Evolutionary conservation across 2,329 filamentous ascomycete species (phyloP), one percentile per base, ranked within the genome.

Genomic region (Epichloe glyceriae): DNA sequence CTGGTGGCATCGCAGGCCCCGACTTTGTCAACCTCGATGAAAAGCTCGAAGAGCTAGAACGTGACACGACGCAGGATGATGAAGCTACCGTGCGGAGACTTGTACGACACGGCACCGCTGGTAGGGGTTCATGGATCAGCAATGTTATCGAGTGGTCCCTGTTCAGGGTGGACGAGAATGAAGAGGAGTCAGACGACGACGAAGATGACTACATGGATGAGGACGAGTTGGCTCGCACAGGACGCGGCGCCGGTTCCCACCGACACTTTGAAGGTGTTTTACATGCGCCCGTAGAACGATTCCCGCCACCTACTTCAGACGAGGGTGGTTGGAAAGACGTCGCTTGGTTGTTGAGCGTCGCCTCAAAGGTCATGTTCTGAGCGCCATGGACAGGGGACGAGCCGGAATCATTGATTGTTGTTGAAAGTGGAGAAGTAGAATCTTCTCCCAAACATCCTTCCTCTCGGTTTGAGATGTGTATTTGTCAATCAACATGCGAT

Each of bases 261-360:
- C 61, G 65, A 38, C 65, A 69, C 46, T 64, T 69, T 26, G 71
- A 71, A 55, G 70, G 70, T 42, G 62, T 71, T 48, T 64, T 68
- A 3, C 67, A 62, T 33, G 51, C 62, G n/a, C 61, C 69, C 0
- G 69, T 73, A 46, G 73, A 76, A 46, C 64, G 64, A 10, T 66
- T 81, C 61, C 76, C 61, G 34, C 68, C 71, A 10, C 68, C 69
- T 47, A 73, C 72, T 41, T 67, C 71, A 8, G 73, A 83, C 48
- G 74, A 78, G 42, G 79, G 78, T 15, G 75, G 75, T 8, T 85
- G 81, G 82, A 73, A 78, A 52, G 82, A 85, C 63, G 82, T 80
- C 26, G 80, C 80, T 15, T 86, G 82, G 82, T 64, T 86, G 45
- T 64, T 85, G 50, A 82, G 74, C 55, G 79, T 85, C 55, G 82